These are phyloP conservation scores for Tardiomyces blankii DNA, from an alignment of 1,139 yeast species.

Conservation along the genomic window DNA sequence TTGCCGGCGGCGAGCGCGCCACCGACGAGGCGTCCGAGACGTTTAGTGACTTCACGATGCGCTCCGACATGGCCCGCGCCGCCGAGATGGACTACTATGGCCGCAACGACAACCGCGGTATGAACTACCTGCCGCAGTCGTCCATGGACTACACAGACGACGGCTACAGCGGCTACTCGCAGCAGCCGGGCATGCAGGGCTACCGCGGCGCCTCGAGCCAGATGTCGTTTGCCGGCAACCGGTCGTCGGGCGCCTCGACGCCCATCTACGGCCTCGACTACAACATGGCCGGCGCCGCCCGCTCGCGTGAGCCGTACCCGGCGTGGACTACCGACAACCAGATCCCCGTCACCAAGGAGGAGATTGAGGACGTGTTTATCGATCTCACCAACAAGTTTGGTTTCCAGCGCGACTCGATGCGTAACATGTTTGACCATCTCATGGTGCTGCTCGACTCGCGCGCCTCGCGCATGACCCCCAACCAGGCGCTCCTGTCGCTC, in stretches of 20 bases:
- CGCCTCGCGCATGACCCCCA: conserved; percentile 94
- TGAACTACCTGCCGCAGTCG: conserved; percentile 19
- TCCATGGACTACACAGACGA: conserved; percentile 22
- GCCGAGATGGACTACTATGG: conserved; percentile 31
- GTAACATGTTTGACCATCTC: conserved; percentile 93
- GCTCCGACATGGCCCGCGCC: conserved; percentile 30
- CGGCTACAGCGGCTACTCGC: conserved; percentile 16
- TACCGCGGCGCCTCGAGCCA: conserved; percentile 24
- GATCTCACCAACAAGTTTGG: conserved; percentile 89
- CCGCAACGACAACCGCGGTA: conserved; percentile 22
- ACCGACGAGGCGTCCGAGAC: conserved; percentile 32
- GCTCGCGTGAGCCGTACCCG: conserved; percentile 72
- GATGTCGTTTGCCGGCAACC: conserved; percentile 58
- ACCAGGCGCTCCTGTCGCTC: conserved; percentile 80
- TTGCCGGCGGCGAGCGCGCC: conserved; percentile 18
- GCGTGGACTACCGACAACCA: conserved; percentile 94
- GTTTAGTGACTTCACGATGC: conserved; percentile 34
- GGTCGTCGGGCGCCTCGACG: conserved; percentile 91
- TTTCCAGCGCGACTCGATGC: conserved; percentile 94
- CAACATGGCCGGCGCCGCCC: conserved; percentile 33
- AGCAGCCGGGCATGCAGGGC: conserved; percentile 2
- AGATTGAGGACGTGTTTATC: conserved; percentile 83
- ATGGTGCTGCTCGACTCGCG: conserved; percentile 92
- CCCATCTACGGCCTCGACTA: conserved; percentile 90
- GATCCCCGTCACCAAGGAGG: conserved; percentile 75